phyloP scores from a whole-genome alignment of 2,329 filamentous ascomycete genomes.

The Sclerotiophoma versabilis region DNA sequence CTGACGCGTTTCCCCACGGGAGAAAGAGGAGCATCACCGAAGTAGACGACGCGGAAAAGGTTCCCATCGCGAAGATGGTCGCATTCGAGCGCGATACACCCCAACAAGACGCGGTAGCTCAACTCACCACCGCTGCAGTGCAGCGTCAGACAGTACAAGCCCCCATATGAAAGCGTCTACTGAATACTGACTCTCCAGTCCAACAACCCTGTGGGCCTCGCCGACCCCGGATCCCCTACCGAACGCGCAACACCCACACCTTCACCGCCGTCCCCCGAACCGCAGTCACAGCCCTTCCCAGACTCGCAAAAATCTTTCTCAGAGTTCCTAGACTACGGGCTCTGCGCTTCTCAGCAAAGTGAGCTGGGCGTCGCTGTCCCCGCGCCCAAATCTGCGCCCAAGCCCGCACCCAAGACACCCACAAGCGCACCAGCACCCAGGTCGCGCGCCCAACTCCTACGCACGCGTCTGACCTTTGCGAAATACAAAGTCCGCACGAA shows the following conservation, averaged over 20 bases:
- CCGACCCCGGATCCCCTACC: conserved; percentile 43
- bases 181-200: conserved; percentile 34
- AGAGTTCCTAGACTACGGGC: conserved; percentile 56
- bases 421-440: conserved; percentile 15
- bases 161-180: conserved; percentile 16
- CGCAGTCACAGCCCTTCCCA: conserved; percentile 26
- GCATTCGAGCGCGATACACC: conserved; percentile 31
- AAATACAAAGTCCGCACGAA: conserved; percentile 78
- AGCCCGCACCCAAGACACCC: conserved; percentile 13
- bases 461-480: conserved; percentile 72
- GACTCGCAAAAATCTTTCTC: conserved; percentile 54
- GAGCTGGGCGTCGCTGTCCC: conserved; percentile 23
- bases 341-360: conserved; percentile 51
- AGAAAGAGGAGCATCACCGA: conserved; percentile 48
- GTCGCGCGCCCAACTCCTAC: conserved; percentile 70
- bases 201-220: conserved; percentile 36
- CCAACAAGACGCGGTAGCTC: conserved; percentile 20
- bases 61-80: conserved; percentile 36
- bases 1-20: conserved; percentile 28
- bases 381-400: conserved; percentile 5
- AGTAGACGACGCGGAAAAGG: conserved; percentile 42
- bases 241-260: conserved; percentile 43
- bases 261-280: conserved; percentile 24
- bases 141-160: conserved; percentile 37
- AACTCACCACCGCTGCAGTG: conserved; percentile 35